phyloP scores from a whole-genome alignment of 441 rosid genomes.

The Gossypium schwendimanii region DNA sequence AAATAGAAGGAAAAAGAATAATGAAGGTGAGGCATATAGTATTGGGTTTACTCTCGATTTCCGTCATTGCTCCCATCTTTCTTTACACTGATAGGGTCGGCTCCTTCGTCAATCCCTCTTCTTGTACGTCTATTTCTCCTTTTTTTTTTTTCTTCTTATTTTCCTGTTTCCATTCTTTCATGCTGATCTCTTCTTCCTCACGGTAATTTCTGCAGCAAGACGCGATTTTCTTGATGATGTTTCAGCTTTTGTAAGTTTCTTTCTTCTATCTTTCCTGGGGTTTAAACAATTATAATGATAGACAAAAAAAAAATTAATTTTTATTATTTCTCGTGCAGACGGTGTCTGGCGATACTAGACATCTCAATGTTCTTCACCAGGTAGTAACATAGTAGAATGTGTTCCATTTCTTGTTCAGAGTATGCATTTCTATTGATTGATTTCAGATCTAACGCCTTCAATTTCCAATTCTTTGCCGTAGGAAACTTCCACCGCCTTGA shows the following conservation, averaged over 20 bases:
- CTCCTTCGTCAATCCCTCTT: slow-evolving; percentile 29
- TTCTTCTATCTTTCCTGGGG: background rate
- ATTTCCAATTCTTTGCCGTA: slow-evolving; percentile 3
- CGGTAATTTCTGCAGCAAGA: slow-evolving; percentile 30
- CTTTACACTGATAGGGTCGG: slow-evolving; percentile 41
- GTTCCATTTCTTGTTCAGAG: background rate
- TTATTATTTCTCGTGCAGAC: slow-evolving; percentile 27
- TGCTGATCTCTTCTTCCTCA: background rate
- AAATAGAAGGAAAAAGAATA: background rate
- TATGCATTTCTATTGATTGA: background rate
- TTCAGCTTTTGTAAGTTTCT: slow-evolving; percentile 40
- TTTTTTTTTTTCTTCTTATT: background rate
- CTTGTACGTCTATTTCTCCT: slow-evolving; percentile 22
- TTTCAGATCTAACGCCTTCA: background rate
- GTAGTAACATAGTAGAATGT: slow-evolving; percentile 10
- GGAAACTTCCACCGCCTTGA: slow-evolving; percentile 38
- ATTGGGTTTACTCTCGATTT: slow-evolving; percentile 36
- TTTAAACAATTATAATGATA: background rate
- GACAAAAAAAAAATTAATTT: background rate
- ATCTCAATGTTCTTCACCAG: slow-evolving; percentile 51
- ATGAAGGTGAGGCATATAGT: slow-evolving; percentile 50
- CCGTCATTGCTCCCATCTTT: slow-evolving; percentile 55
- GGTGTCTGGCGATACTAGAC: slow-evolving; percentile 33
- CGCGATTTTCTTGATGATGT: slow-evolving; percentile 48
- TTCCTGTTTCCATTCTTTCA: background rate